Base-by-base conservation (phyloP, 345 rosid species). In the Clarkia xantiana region DNA sequence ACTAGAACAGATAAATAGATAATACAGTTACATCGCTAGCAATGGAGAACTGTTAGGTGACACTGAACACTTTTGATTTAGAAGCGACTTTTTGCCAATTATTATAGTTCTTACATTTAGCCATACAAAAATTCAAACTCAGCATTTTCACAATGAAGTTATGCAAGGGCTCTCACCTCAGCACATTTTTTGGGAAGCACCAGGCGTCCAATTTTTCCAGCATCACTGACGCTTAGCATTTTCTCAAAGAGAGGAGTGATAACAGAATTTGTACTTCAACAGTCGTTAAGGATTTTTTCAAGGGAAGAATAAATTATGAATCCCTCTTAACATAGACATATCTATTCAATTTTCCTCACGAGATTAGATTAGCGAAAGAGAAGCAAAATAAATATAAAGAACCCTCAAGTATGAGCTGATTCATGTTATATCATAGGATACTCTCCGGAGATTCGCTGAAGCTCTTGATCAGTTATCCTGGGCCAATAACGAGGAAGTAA, bases 181-280 rank as follows among this genome's bases (percentile, higher is more conserved):
- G 98, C 98, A 71, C 78, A 86, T 72, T 84, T 86, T 62, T 86
- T 91, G 25, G 96, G 98, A 64, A 91, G 76, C 67, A 84, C 84
- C 57, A 91, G 58, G 65, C 96, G 87, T 52, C 96, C 98, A 61
- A 78, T 70, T 66, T 75, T 71, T 44, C 96, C 96, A 25, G 96
- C 79, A 81, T 91, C 98, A 64, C 90, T 91, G 47, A 82, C 93
- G 76, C 96, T 91, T 69, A 91, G 69, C 76, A 76, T 79, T 77
- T 91, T 91, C 80, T 91, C 96, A 46, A 91, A 91, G 64, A 91
- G 71, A 59, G 90, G 93, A 61, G 80, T 84, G 54, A 80, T 83
- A 40, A 74, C 67, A 52, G 85, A 75, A 70, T 84, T 77, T 51
- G 98, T 71, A 63, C 98, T 91, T 68, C 12, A 38, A 68, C 20